Base-by-base conservation (phyloP, 2,329 filamentous ascomycete genomes). In the Colletotrichum karsti region DNA sequence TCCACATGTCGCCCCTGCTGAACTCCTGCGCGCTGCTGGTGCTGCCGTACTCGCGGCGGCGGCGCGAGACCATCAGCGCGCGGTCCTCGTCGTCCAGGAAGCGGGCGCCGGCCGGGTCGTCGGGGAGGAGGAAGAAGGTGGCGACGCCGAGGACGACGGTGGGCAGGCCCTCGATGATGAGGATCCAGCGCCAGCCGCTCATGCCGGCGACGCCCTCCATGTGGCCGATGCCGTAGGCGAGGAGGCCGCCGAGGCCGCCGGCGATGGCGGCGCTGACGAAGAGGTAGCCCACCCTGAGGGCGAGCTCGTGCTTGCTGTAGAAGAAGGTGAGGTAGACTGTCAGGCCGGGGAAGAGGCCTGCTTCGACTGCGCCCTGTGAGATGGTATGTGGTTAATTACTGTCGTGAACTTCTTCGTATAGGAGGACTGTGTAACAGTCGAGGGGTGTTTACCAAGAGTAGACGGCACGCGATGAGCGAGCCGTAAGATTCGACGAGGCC, bases 291-390 rank as follows among this genome's bases (percentile, higher is more conserved):
- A 93, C 90, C 3, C 92, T 88, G 44, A 93, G 79, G 5, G 91
- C 92, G 2, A 94, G 85, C 77, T 94, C 92, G 28, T 86, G 84
- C 74, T 91, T 92, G 51, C 89, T 92, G 80, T 94, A 94, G 82
- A 93, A 94, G 71, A 93, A 87, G 0, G 92, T 93, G 18, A 94
- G 83, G 72, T 93, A 93, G 18, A 91, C 79, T 5, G 87, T 90
- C 71, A 92, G 79, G 0, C 91, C 91, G 0, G 92, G 91, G 71
- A 93, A 93, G 1, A 93, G 80, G 0, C 91, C 91, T 0, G 89
- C 91, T 78, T 93, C 91, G 41, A 93, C 84, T 7, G 86, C 82
- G 5, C 92, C 92, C 33, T 35, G 10, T 35, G 10, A 35, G 33
- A 1, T n/a, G n/a, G n/a, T n/a, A n/a, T n/a, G n/a, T n/a, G n/a